Base-by-base conservation (phyloP, 2,329 filamentous ascomycete genomes). In the Fusarium sp. region DNA sequence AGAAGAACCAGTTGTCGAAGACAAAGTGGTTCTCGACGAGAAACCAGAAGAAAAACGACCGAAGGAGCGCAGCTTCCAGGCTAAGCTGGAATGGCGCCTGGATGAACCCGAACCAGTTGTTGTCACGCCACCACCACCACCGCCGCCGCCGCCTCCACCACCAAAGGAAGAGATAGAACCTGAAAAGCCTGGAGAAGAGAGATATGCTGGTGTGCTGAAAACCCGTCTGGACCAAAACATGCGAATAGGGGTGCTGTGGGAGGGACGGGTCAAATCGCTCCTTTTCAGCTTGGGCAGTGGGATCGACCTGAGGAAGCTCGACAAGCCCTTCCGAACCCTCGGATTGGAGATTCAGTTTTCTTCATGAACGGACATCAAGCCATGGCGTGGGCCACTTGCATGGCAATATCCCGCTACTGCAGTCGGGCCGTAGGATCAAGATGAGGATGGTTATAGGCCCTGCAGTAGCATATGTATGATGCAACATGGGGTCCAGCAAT, bases 211-310 rank as follows among this genome's bases (percentile, higher is more conserved):
- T 8, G 94, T 98, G 30, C 80, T 99, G 68, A 99, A 98, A 79
- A 91, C 94, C 43, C 88, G 92, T 48, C 83, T 98, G 51, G 94
- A 97, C 76, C 94, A 97, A 81, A 91, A 94, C 69, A 89, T 93
- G 81, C 90, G 90, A 67, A 88, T 97, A 53, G 92, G 94, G 1
- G 77, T 98, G 49, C 80, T 98, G 21, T 99, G 96, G 95, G 95
- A 98, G 77, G 94, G 95, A 3, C 86, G 94, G 54, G 87, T 96
- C 61, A 97, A 98, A 81, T 95, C 97, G 69, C 82, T 99, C 60
- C 85, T 99, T 57, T 96, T 98, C 77, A 97, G 93, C 72, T 84
- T 97, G 40, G 96, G 96, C 11, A 93, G 93, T 57, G 92, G 89
- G 49, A 88, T 99, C 55, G 94, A 97, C 75, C 84, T 96, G 74